Conservation (phyloP, 2,329 filamentous ascomycete species). For the Paracamarosporium sp. region DNA sequence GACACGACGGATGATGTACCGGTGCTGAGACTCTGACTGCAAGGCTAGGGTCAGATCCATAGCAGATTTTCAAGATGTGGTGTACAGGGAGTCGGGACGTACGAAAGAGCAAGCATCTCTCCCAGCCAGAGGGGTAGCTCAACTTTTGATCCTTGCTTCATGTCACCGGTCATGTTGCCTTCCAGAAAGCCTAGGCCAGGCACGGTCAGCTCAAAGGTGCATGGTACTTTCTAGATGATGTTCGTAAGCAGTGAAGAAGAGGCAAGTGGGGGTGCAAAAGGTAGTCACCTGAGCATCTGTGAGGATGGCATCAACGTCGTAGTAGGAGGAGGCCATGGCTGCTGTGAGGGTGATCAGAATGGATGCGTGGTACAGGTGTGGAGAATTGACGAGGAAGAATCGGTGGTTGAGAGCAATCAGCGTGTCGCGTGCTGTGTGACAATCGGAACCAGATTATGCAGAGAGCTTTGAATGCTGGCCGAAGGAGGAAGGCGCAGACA, state of each 20-base stretch:
- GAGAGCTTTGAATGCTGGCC: slow-evolving; percentile 2
- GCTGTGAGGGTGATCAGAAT: not conserved
- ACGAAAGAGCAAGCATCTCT: slow-evolving; percentile 84
- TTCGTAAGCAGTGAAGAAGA: slow-evolving; percentile 9
- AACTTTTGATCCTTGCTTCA: slow-evolving; percentile 81
- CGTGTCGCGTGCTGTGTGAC: slow-evolving; percentile 35
- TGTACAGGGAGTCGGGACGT: slow-evolving; percentile 11
- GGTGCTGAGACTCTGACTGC: slow-evolving; percentile 42
- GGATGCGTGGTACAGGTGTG: too few species aligned
- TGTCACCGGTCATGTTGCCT: slow-evolving; percentile 74
- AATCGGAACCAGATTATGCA: slow-evolving; percentile 17
- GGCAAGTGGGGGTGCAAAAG: not conserved
- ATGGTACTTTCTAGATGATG: slow-evolving; percentile 80
- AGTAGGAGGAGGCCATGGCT: slow-evolving; percentile 73
- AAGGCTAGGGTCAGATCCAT: not conserved
- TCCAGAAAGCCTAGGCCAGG: slow-evolving; percentile 88
- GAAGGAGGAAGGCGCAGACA: not conserved
- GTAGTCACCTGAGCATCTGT: slow-evolving; percentile 76
- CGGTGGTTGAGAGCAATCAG: slow-evolving; percentile 17
- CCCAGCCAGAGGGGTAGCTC: slow-evolving; percentile 92
- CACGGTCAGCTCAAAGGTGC: slow-evolving; percentile 90
- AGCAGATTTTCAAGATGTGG: not conserved
- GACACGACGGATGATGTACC: slow-evolving; percentile 59
- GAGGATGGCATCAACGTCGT: slow-evolving; percentile 83
- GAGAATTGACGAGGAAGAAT: not conserved